Conservation (phyloP, 2,329 filamentous ascomycete genomes). For the Cryphonectria radicalis region DNA sequence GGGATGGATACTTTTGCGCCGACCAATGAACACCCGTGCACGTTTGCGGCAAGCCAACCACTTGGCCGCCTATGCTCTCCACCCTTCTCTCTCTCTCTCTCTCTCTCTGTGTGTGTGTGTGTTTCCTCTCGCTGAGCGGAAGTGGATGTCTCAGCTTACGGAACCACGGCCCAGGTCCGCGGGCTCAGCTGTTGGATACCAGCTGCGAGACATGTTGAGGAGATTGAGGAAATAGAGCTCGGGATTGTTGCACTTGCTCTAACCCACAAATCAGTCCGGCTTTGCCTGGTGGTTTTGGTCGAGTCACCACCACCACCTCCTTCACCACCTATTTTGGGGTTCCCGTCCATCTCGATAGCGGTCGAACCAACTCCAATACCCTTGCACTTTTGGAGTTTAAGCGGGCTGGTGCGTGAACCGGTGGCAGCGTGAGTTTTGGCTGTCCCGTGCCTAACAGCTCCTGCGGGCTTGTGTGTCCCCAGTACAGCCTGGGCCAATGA, state of each 20-base stretch:
- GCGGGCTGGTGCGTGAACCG: slow-evolving; percentile 27
- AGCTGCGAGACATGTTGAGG: slow-evolving; percentile 9
- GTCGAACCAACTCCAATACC: slow-evolving; percentile 16
- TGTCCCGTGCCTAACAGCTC: slow-evolving; percentile 15
- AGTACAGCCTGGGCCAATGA: neutral
- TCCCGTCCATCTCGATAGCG: slow-evolving; percentile 15
- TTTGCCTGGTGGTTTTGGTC: neutral
- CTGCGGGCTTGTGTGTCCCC: slow-evolving; percentile 18
- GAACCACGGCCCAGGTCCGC: neutral
- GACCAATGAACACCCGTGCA: slow-evolving; percentile 5
- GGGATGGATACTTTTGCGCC: slow-evolving; percentile 5
- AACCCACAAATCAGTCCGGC: slow-evolving; percentile 15
- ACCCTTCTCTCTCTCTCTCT: neutral
- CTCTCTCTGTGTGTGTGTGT: neutral
- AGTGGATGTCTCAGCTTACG: slow-evolving; percentile 3
- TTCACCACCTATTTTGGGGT: slow-evolving; percentile 1
- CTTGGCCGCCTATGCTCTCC: neutral
- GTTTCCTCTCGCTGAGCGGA: neutral
- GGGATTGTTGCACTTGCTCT: slow-evolving; percentile 20
- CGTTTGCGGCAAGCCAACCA: slow-evolving; percentile 12
- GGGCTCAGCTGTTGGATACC: neutral
- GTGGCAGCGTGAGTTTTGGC: slow-evolving; percentile 19
- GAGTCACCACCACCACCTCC: slow-evolving; percentile 9
- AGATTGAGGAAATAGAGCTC: slow-evolving; percentile 5
- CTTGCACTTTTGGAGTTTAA: slow-evolving; percentile 19